A percentile compares a stretch with the other conserved stretches of the same genome.
phyloP scores from a whole-genome alignment of 2,329 filamentous ascomycete genomes.

The Penicillium brasilianum region DNA sequence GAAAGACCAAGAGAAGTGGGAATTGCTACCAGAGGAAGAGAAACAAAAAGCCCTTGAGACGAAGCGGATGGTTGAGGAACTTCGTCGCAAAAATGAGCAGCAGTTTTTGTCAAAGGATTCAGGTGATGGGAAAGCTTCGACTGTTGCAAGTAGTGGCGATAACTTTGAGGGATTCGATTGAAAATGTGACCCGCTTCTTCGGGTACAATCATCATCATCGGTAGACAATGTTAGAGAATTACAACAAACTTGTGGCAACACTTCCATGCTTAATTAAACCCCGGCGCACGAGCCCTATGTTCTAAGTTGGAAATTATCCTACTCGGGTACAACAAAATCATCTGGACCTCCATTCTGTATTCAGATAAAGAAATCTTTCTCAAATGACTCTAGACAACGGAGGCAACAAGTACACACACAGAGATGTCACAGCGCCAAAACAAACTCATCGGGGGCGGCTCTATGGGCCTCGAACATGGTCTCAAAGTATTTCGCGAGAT shows the following conservation, averaged over 20 bases:
- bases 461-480: not conserved
- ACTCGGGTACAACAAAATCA: not conserved
- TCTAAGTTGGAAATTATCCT: no score
- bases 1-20: slow-evolving; percentile 66
- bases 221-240: no score
- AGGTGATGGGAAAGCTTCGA: slow-evolving; percentile 27
- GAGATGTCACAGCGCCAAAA: not conserved
- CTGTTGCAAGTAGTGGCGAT: slow-evolving; percentile 33
- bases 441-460: not conserved
- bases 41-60: slow-evolving; percentile 67
- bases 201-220: not conserved
- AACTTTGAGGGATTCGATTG: slow-evolving; percentile 66
- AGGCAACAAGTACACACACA: not conserved
- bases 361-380: not conserved
- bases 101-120: slow-evolving; percentile 27
- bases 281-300: no score
- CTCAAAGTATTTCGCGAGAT: not conserved
- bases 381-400: not conserved
- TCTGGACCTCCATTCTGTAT: not conserved
- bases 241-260: no score
- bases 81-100: slow-evolving; percentile 62
- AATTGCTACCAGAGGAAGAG: slow-evolving; percentile 73
- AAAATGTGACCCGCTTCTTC: not conserved
- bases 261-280: not conserved
- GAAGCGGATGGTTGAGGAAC: slow-evolving; percentile 65